phyloP scores from a whole-genome alignment of 2,329 filamentous ascomycete genomes.

The Ilyonectria mors-panacis region DNA sequence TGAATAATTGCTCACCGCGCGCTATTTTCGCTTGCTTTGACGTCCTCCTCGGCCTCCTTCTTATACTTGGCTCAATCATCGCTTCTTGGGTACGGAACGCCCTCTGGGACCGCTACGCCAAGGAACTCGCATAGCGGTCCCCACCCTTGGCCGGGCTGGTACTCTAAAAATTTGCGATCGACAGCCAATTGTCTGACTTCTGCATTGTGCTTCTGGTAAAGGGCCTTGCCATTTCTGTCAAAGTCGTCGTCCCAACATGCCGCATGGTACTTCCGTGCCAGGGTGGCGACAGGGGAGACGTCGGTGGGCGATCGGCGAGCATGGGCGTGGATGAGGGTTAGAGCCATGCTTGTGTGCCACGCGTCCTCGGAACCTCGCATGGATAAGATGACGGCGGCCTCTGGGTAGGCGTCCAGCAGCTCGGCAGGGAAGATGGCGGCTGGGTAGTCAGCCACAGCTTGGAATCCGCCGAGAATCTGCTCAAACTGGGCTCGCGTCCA shows the following conservation, averaged over 20 bases:
- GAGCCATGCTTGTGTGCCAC: constrained; percentile 8
- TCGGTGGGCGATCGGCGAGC: constrained; percentile 5
- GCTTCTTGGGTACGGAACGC: neutral
- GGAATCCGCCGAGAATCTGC: neutral
- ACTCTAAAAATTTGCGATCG: neutral
- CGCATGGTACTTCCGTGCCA: neutral
- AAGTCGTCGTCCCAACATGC: neutral
- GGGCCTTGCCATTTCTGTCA: constrained; percentile 2
- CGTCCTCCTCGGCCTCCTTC: neutral
- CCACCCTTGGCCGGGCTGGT: constrained; percentile 2
- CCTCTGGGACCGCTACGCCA: constrained; percentile 5
- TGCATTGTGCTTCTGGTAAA: neutral
- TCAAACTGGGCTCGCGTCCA: neutral
- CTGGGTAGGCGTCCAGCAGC: constrained; percentile 2
- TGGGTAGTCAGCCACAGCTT: neutral
- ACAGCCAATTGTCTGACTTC: neutral
- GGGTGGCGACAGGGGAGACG: neutral
- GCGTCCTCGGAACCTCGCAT: constrained; percentile 13
- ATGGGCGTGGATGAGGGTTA: constrained; percentile 5
- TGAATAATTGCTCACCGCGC: neutral
- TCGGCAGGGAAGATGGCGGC: constrained; percentile 2
- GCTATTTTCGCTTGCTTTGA: neutral
- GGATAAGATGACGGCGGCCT: constrained; percentile 9
- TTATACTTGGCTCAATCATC: constrained; percentile 3
- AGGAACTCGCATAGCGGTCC: neutral